These are phyloP conservation scores for Nothophaeocryptopus gaeumannii DNA, from an alignment of 2,329 filamentous ascomycete genomes.

Conservation along the genomic window DNA sequence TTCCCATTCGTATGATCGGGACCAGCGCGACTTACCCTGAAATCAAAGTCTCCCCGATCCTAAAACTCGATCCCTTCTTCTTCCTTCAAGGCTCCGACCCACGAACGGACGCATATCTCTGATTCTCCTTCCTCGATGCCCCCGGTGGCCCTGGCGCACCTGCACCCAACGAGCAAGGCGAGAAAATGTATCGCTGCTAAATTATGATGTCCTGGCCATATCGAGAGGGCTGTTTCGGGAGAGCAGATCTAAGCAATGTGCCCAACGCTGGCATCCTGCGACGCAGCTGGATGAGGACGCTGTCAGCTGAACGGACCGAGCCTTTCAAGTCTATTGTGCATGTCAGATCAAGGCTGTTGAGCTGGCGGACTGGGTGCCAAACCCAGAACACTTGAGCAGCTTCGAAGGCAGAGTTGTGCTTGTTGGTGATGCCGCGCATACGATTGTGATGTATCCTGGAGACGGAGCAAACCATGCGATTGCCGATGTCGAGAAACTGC, in stretches of 20 bases:
- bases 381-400: not conserved
- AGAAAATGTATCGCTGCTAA: slow-evolving; percentile 15
- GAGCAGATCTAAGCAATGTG: slow-evolving; percentile 35
- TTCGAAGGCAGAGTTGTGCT: slow-evolving; percentile 36
- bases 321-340: slow-evolving; percentile 20
- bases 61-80: slow-evolving; percentile 53
- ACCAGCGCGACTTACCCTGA: slow-evolving; percentile 43
- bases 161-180: not conserved
- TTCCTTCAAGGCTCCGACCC: slow-evolving; percentile 54
- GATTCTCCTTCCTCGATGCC: slow-evolving; percentile 53
- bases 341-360: slow-evolving; percentile 17
- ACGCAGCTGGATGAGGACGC: slow-evolving; percentile 18
- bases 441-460: slow-evolving; percentile 35
- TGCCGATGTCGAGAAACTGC: slow-evolving; percentile 15
- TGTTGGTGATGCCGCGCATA: slow-evolving; percentile 42
- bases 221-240: slow-evolving; percentile 23
- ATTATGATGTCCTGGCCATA: slow-evolving; percentile 52
- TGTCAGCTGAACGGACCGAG: slow-evolving; percentile 17
- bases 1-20: slow-evolving; percentile 49
- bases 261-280: slow-evolving; percentile 37
- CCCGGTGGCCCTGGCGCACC: slow-evolving; percentile 38
- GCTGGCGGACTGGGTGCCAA: slow-evolving; percentile 17
- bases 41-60: slow-evolving; percentile 44
- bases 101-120: slow-evolving; percentile 51
- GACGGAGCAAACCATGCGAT: slow-evolving; percentile 25